Base-by-base conservation (phyloP, 345 rosid species). In the Eucalyptus victrix region DNA sequence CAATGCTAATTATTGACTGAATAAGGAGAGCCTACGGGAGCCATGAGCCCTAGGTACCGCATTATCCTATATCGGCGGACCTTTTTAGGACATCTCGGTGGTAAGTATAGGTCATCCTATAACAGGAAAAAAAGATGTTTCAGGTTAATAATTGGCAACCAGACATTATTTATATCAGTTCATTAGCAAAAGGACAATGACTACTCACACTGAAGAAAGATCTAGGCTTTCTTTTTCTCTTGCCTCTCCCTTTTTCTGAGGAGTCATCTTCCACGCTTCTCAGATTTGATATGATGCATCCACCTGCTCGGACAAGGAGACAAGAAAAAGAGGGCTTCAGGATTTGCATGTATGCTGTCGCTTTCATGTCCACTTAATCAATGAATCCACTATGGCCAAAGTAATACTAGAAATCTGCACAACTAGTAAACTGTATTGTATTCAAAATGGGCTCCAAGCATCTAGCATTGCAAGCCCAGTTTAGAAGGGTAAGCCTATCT, bases 61-160 rank as follows among this genome's bases (percentile, higher is more conserved):
- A 93, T 91, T 90, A 93, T 93, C 92, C 90, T 91, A 51, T 88
- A 80, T 37, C 91, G 90, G 21, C 92, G 94, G 54, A 90, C 87
- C 89, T 88, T 89, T 28, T 44, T 87, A 8, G 86, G 86, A 19
- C 91, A 89, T 88, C 87, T 89, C 24, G 32, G 83, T 30, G 92
- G 91, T 53, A 24, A 69, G 89, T 49, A 87, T 12, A 51, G 72
- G 32, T 80, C 91, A 80, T 91, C 91, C 93, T 91, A 90, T 91
- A 90, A 86, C 56, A 58, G 10, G 32, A 28, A 47, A 47, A 50
- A 42, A 1, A 12, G 49, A 56, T 9, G 47, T 53, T 69, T 62
- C 16, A 37, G 47, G 45, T 42, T 42, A 34, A 53, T 13, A 42
- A 7, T 60, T 87, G 30, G 80, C 76, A 60, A 86, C 45, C 40